Conservation (phyloP, 1,284 basidiomycete species). For the Laetiporus sulphureus region DNA sequence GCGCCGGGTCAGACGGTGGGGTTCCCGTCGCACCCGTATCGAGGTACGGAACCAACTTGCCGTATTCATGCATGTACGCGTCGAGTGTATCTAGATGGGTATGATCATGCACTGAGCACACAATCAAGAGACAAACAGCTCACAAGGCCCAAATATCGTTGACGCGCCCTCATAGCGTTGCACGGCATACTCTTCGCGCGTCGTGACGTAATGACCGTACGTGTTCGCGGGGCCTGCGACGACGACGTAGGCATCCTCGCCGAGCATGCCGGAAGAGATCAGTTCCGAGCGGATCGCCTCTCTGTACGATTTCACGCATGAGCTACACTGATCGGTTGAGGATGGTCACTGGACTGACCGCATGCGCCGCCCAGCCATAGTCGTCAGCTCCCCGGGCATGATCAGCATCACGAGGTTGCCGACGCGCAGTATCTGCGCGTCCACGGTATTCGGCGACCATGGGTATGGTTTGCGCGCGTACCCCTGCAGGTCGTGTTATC, state of each 20-base stretch:
- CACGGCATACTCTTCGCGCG: slow-evolving; percentile 67
- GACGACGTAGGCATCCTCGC: slow-evolving; percentile 64
- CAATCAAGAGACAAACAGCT: slow-evolving; percentile 21
- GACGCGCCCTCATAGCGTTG: slow-evolving; percentile 83
- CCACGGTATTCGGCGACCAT: slow-evolving; percentile 73
- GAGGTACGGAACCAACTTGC: slow-evolving; percentile 56
- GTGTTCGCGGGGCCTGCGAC: slow-evolving; percentile 78
- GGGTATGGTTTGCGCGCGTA: slow-evolving; percentile 63
- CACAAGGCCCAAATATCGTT: slow-evolving; percentile 73
- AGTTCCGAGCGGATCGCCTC: slow-evolving; percentile 58
- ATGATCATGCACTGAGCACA: slow-evolving; percentile 5
- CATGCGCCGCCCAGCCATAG: slow-evolving; percentile 44
- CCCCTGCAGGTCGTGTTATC: slow-evolving; percentile 34
- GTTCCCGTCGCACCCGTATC: slow-evolving; percentile 40
- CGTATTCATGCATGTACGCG: slow-evolving; percentile 76
- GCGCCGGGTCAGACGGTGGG: slow-evolving; percentile 57
- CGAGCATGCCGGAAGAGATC: slow-evolving; percentile 56
- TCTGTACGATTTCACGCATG: slow-evolving; percentile 24
- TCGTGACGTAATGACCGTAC: slow-evolving; percentile 73
- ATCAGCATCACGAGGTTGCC: slow-evolving; percentile 76
- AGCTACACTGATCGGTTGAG: background rate
- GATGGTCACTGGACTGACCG: no score
- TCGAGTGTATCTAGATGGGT: slow-evolving; percentile 58
- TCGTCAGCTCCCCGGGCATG: slow-evolving; percentile 65
- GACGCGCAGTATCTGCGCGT: slow-evolving; percentile 76